Percentiles rank a stretch among this genome's conserved stretches.
Evolutionary conservation across 108 stramenopile species (phyloP).

Genomic region (Licmophora abbreviata): DNA sequence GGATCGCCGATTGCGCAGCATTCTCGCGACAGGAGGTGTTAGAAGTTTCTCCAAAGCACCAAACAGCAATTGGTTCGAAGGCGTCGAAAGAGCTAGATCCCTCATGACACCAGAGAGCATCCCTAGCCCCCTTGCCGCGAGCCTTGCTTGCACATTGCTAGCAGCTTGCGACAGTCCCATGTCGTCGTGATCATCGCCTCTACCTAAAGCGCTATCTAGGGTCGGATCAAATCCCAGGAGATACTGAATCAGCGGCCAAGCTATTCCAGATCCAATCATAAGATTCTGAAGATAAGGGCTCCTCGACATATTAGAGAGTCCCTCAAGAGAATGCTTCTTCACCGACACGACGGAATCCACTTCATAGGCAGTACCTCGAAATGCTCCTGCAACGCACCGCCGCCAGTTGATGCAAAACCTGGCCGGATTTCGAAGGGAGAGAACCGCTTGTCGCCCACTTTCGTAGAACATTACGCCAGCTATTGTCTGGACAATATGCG

Average conservation of each 20-base stretch:
- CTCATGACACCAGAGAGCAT: constrained; percentile 51
- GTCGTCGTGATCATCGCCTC: constrained; percentile 26
- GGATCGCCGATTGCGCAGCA: constrained; percentile 51
- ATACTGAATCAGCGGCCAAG: constrained; percentile 49
- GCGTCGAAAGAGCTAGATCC: constrained; percentile 25
- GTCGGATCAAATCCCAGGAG: constrained; percentile 60
- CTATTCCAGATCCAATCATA: constrained; percentile 43
- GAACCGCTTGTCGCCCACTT: constrained; percentile 39
- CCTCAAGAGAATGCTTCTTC: constrained; percentile 56
- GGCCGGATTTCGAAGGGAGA: constrained; percentile 18
- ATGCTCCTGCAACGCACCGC: constrained; percentile 16
- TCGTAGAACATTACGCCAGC: constrained; percentile 48
- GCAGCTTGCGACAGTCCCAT: constrained; percentile 41
- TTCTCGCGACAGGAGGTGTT: constrained; percentile 45
- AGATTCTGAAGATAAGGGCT: constrained; percentile 27
- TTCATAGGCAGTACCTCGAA: constrained; percentile 1
- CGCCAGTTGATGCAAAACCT: constrained; percentile 40
- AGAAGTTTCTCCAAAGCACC: constrained; percentile 32
- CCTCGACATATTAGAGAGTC: constrained; percentile 41
- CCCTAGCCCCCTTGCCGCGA: constrained; percentile 53
- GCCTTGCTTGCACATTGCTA: constrained; percentile 45
- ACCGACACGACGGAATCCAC: constrained; percentile 21
- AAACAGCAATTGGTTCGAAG: constrained; percentile 27
- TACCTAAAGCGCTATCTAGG: constrained; percentile 23
- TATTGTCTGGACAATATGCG: constrained; percentile 40